phyloP scores from a whole-genome alignment of 2,329 filamentous ascomycete genomes.

The Penicillium expansum region DNA sequence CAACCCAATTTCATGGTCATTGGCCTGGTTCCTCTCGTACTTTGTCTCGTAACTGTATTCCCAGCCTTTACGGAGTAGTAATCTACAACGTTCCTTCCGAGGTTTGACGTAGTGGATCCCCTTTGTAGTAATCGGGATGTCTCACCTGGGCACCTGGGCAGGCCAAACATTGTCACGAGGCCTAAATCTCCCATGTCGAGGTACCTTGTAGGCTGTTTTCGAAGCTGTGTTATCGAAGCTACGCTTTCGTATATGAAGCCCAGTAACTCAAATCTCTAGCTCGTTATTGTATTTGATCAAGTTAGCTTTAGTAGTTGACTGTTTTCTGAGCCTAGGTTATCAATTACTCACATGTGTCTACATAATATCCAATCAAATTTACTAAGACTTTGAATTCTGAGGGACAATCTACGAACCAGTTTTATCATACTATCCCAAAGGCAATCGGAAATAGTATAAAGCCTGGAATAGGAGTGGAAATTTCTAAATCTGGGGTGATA shows the following conservation, averaged over 20 bases:
- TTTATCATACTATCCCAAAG: background rate
- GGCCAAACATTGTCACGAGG: background rate
- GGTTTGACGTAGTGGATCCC: too few relatives aligned
- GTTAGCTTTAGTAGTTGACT: background rate
- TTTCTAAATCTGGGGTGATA: background rate
- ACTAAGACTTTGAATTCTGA: background rate
- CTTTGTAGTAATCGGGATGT: too few relatives aligned
- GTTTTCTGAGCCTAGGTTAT: too few relatives aligned
- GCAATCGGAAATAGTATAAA: background rate
- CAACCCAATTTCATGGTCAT: conserved; percentile 29
- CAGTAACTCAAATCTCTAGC: background rate
- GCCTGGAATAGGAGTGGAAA: background rate
- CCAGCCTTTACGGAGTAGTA: too few relatives aligned
- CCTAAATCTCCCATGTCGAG: background rate
- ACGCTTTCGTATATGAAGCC: background rate
- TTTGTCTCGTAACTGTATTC: background rate
- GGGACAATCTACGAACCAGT: background rate
- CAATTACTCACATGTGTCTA: background rate
- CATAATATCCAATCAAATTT: too few relatives aligned
- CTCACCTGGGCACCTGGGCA: too few relatives aligned
- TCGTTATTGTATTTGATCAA: background rate
- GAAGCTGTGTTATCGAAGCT: background rate
- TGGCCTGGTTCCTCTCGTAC: background rate
- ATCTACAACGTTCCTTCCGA: too few relatives aligned
- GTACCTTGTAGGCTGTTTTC: background rate